Base-by-base conservation (phyloP, 2,329 filamentous ascomycete species). In the Pseudogymnoascus sp. region DNA sequence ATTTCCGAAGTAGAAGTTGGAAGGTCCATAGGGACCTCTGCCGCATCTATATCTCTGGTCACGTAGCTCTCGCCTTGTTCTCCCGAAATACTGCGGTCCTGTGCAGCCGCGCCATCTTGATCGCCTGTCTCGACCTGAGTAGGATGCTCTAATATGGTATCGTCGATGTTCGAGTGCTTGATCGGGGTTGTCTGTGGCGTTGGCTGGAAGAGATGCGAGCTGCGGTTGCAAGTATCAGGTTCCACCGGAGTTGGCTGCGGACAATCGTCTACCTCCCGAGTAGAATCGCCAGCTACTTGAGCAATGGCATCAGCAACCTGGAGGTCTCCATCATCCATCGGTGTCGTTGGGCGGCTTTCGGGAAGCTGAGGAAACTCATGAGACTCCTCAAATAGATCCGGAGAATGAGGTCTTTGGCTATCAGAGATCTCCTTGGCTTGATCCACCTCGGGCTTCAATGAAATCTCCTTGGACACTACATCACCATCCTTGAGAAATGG, bases 211-310 rank as follows among this genome's bases (percentile, higher is more conserved):
- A 79, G 67, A 67, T 78, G 77, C 11, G 76, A 78, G 68, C 75
- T 80, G 66, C 75, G 72, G 65, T 78, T 74, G 67, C 78, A 78
- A 6, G 75, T 77, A 64, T 74, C 76, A 15, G 77, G 64, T 38
- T 80, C 77, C 15, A 78, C 66, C 4, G 75, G 72, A 29, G 74
- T 74, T 19, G 76, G 75, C 38, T 80, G 75, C 40, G 65, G 65
- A 37, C 68, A 23, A n/a, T 70, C 65, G 13, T 69, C 65, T 15
- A 56, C 11, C 50, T 56, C 29, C 10, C 17, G 50, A 35, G 21
- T 31, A 53, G 15, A 13, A 56, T 56, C 29, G 11, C 17, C 50
- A 33, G 11, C 17, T 56, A 33, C 46, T 11, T 29, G 23, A 11
- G 17, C 15, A 53, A 17, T 31, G 26, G 46, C 46, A 3, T 11